Conservation (phyloP, 148 eudicot species). For the Cornus florida region DNA sequence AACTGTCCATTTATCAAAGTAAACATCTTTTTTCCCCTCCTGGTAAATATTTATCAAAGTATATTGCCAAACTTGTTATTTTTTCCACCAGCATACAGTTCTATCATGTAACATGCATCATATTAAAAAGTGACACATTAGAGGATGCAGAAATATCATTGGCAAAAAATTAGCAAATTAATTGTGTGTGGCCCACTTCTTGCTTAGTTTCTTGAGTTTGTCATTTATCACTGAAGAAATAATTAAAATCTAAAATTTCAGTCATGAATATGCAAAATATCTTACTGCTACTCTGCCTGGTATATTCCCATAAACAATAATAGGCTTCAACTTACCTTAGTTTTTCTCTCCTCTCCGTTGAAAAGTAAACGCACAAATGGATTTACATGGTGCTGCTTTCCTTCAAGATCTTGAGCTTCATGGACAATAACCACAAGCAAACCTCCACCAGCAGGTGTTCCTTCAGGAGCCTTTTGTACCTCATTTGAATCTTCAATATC, state of each 20-base stretch:
- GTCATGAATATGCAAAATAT: not conserved
- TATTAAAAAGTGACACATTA: not conserved
- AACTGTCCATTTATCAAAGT: not conserved
- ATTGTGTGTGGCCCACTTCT: not conserved
- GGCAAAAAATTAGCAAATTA: not conserved
- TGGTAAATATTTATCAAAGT: too few relatives aligned
- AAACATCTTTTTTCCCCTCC: too few relatives aligned
- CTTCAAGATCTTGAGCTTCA: constrained; percentile 63
- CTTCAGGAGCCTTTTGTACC: constrained; percentile 69
- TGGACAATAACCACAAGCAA: constrained; percentile 61
- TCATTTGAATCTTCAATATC: constrained; percentile 46
- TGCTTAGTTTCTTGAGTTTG: not conserved
- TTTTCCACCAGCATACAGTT: not conserved
- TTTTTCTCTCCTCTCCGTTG: constrained; percentile 33
- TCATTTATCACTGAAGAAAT: not conserved
- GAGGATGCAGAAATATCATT: not conserved
- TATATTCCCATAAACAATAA: not conserved
- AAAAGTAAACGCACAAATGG: constrained; percentile 34
- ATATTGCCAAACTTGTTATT: not conserved
- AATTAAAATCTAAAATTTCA: too few relatives aligned
- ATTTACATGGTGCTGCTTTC: constrained; percentile 51
- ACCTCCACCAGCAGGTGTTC: constrained; percentile 55
- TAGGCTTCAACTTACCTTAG: constrained; percentile 19
- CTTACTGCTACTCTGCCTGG: not conserved
- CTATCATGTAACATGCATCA: not conserved